Evolutionary conservation across 2,329 filamentous ascomycete species (phyloP).

Genomic region (Fonsecaea erecta): DNA sequence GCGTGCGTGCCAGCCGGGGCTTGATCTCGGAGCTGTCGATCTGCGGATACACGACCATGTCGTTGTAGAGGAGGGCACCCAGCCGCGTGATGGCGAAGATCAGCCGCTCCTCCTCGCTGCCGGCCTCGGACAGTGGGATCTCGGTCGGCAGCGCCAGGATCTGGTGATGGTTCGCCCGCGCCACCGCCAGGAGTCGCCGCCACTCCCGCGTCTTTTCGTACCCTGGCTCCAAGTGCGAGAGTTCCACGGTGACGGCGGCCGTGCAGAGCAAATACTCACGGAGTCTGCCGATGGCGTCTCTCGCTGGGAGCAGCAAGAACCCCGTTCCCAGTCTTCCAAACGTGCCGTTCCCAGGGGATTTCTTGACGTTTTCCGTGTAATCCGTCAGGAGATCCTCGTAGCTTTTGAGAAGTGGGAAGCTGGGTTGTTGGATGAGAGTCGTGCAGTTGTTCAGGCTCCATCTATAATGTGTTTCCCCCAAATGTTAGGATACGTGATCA

Average conservation of each 20-base stretch:
- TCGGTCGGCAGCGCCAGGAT: slow-evolving; percentile 1
- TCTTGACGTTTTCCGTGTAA: neutral
- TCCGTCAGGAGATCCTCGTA: neutral
- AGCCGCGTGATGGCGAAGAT: slow-evolving; percentile 1
- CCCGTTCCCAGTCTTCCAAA: neutral
- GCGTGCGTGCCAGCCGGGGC: neutral
- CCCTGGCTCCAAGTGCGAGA: neutral
- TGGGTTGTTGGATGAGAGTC: neutral
- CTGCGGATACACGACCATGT: slow-evolving; percentile 12
- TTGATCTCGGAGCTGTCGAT: slow-evolving; percentile 9
- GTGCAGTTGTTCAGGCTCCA: slow-evolving; percentile 16
- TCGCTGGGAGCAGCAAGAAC: neutral
- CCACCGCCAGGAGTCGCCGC: neutral
- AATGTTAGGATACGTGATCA: neutral
- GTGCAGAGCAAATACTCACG: slow-evolving; percentile 4
- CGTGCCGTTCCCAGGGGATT: neutral
- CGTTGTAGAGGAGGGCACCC: slow-evolving; percentile 6
- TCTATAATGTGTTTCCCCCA: neutral
- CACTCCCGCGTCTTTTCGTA: neutral
- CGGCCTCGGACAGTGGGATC: neutral
- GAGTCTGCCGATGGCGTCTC: neutral
- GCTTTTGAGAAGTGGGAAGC: slow-evolving; percentile 5
- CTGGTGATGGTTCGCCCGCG: slow-evolving; percentile 8
- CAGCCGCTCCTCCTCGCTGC: slow-evolving; percentile 1
- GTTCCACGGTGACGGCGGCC: slow-evolving; percentile 2